Evolutionary conservation across 2,329 filamentous ascomycete genomes (phyloP).

Genomic region (Alternaria gansuensis): DNA sequence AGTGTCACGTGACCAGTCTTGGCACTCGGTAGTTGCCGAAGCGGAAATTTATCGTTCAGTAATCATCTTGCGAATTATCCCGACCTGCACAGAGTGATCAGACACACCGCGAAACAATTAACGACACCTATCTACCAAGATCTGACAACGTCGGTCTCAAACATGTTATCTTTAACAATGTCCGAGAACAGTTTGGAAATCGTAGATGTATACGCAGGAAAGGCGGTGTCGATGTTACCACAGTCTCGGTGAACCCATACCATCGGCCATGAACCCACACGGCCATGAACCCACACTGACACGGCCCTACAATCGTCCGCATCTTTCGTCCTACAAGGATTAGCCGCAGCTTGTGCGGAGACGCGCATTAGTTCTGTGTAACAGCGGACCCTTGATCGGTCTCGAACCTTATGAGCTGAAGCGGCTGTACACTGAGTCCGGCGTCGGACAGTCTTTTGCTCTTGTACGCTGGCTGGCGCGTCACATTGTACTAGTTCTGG

Average conservation of each 20-base stretch:
- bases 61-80: slow-evolving; percentile 4
- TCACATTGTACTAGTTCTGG: slow-evolving; percentile 13
- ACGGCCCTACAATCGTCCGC: slow-evolving; percentile 5
- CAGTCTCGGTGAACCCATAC: neutral
- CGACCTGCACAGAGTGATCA: slow-evolving; percentile 5
- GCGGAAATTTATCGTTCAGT: slow-evolving; percentile 7
- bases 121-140: neutral
- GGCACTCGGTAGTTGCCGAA: neutral
- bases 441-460: slow-evolving; percentile 10
- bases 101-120: slow-evolving; percentile 5
- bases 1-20: neutral
- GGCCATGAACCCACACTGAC: neutral
- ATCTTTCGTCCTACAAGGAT: slow-evolving; percentile 5
- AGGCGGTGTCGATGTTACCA: neutral
- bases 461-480: slow-evolving; percentile 20
- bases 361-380: slow-evolving; percentile 10
- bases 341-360: slow-evolving; percentile 20
- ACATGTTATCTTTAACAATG: neutral
- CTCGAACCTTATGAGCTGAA: slow-evolving; percentile 13
- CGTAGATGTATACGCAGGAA: neutral
- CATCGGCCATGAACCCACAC: slow-evolving; percentile 4
- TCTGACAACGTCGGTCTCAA: neutral
- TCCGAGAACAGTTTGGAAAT: neutral
- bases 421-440: slow-evolving; percentile 8
- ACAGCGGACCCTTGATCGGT: slow-evolving; percentile 19